Percentiles rank a stretch among this genome's conserved stretches.
Evolutionary conservation across 306 rosid species (phyloP).

Genomic region (Herpetospermum pedunculosum): DNA sequence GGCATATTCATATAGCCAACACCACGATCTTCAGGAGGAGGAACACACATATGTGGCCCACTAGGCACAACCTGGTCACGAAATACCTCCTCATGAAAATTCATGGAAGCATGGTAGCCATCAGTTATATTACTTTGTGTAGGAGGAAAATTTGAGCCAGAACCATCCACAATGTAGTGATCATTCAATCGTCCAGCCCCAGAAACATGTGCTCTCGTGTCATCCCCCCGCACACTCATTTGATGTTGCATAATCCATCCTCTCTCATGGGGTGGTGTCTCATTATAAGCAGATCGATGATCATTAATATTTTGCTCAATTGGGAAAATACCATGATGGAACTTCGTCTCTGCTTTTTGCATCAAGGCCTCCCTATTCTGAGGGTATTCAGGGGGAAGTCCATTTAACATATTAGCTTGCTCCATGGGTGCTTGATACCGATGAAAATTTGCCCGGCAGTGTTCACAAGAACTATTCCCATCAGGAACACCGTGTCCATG

Average conservation of each 20-base stretch:
- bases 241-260: conserved; percentile 58
- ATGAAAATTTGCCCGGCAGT: conserved; percentile 55
- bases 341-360: conserved; percentile 53
- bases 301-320: conserved; percentile 41
- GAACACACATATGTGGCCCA: conserved; percentile 32
- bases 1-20: conserved; percentile 50
- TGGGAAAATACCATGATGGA: conserved; percentile 48
- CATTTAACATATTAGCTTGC: conserved; percentile 44
- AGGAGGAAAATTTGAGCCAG: conserved; percentile 39
- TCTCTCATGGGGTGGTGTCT: conserved; percentile 52
- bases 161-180: conserved; percentile 53
- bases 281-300: conserved; percentile 40
- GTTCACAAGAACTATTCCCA: conserved; percentile 67
- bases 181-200: conserved; percentile 52
- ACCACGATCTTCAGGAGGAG: conserved; percentile 53
- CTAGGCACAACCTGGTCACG: conserved; percentile 57
- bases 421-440: conserved; percentile 57
- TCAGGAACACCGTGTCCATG: conserved; percentile 48
- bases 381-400: conserved; percentile 52
- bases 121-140: conserved; percentile 42
- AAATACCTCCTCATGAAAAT: conserved; percentile 46
- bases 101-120: conserved; percentile 35
- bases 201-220: conserved; percentile 36
- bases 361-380: conserved; percentile 45
- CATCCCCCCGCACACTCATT: conserved; percentile 44